Conservation (phyloP, 257 asterid species). For the Primulina tabacum region DNA sequence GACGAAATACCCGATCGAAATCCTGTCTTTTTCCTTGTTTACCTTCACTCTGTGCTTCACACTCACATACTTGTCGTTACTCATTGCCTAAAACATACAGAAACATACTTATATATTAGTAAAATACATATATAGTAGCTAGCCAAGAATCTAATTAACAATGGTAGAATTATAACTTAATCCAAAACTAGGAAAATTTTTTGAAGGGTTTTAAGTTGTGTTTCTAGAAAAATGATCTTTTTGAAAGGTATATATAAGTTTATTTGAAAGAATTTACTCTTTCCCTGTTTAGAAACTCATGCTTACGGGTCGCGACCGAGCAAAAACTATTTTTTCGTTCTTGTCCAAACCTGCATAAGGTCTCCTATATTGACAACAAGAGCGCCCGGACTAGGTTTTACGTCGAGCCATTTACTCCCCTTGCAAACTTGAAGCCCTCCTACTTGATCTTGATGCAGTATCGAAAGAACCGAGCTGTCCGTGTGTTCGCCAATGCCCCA, state of each 20-base stretch:
- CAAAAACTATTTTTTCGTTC: neutral
- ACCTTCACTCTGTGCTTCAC: conserved; percentile 77
- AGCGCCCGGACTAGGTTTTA: conserved; percentile 47
- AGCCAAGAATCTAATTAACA: too few relatives aligned
- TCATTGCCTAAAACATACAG: conserved; percentile 53
- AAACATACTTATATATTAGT: neutral
- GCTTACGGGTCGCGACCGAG: neutral
- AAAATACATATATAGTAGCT: too few relatives aligned
- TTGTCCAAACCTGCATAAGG: conserved; percentile 63
- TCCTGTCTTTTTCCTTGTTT: conserved; percentile 49
- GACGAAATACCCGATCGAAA: conserved; percentile 77
- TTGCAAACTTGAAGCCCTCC: conserved; percentile 77
- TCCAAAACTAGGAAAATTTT: neutral
- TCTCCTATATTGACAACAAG: conserved; percentile 80
- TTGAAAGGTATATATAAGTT: too few relatives aligned
- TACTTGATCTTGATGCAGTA: conserved; percentile 73
- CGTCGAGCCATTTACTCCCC: conserved; percentile 59
- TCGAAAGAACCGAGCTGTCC: conserved; percentile 74
- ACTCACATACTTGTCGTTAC: conserved; percentile 54
- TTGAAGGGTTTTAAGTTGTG: too few relatives aligned
- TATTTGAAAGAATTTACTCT: too few relatives aligned
- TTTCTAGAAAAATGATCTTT: too few relatives aligned
- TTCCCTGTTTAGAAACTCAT: neutral
- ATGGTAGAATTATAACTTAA: too few relatives aligned
- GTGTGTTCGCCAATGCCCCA: conserved; percentile 80